A percentile compares a stretch with the other conserved stretches of the same genome.
Evolutionary conservation across 2,329 filamentous ascomycete species (phyloP).

Genomic region (Fusarium gaditjirri): DNA sequence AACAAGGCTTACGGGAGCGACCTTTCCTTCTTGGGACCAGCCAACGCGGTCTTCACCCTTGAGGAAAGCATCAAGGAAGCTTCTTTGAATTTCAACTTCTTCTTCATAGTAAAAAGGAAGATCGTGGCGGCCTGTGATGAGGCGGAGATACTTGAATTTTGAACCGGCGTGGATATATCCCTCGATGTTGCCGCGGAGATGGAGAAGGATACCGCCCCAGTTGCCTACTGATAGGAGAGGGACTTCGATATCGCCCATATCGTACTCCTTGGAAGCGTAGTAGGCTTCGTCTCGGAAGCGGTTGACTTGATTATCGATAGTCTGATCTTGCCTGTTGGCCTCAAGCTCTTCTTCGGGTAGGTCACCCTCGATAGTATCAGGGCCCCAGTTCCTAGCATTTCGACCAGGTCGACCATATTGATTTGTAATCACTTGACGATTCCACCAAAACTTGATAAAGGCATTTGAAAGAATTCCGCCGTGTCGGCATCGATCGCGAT

Average conservation of each 20-base stretch:
- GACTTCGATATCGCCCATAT: slow-evolving; percentile 72
- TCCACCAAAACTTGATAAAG: slow-evolving; percentile 59
- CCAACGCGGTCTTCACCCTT: slow-evolving; percentile 72
- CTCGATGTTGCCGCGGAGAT: slow-evolving; percentile 75
- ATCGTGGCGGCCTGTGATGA: slow-evolving; percentile 77
- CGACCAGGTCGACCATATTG: slow-evolving; percentile 71
- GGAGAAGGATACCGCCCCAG: slow-evolving; percentile 76
- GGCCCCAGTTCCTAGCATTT: slow-evolving; percentile 61
- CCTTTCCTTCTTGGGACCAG: slow-evolving; percentile 67
- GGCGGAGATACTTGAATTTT: slow-evolving; percentile 73
- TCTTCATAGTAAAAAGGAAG: slow-evolving; percentile 78
- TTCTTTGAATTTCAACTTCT: slow-evolving; percentile 73
- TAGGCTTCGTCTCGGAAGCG: slow-evolving; percentile 71
- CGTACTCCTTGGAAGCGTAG: slow-evolving; percentile 73
- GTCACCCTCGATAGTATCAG: slow-evolving; percentile 68
- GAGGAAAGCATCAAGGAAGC: slow-evolving; percentile 77
- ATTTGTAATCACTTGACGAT: slow-evolving; percentile 55
- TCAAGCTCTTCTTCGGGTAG: slow-evolving; percentile 62
- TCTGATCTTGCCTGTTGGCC: slow-evolving; percentile 61
- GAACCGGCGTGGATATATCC: slow-evolving; percentile 73
- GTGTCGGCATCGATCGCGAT: slow-evolving; percentile 67
- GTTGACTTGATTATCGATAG: slow-evolving; percentile 58
- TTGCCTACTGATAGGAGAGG: slow-evolving; percentile 75
- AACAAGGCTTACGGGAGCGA: slow-evolving; percentile 69
- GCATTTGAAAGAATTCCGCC: slow-evolving; percentile 69